Evolutionary conservation across 2,329 filamentous ascomycete species (phyloP).

Genomic region (Penicillium sp.): DNA sequence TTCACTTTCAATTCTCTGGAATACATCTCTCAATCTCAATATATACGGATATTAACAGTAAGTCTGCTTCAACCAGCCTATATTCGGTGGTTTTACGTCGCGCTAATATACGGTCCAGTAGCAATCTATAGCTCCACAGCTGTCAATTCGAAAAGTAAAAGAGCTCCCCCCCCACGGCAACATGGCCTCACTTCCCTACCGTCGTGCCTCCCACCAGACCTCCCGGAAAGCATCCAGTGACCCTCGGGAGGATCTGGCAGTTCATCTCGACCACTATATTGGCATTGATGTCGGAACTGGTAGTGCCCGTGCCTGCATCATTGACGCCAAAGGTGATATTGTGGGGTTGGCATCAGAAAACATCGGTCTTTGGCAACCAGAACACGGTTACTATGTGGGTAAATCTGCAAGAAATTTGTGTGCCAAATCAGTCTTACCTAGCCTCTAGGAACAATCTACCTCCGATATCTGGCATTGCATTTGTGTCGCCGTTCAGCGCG

Average conservation of each 20-base stretch:
- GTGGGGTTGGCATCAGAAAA: constrained; percentile 68
- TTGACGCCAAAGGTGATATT: constrained; percentile 88
- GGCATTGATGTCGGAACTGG: constrained; percentile 97
- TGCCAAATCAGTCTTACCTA: constrained; percentile 4
- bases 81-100: background rate
- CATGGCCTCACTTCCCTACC: constrained; percentile 38
- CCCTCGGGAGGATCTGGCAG: constrained; percentile 57
- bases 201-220: constrained; percentile 33
- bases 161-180: background rate
- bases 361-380: constrained; percentile 77
- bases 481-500: constrained; percentile 80
- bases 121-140: background rate
- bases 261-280: constrained; percentile 64
- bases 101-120: background rate
- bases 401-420: background rate
- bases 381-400: constrained; percentile 70
- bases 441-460: constrained; percentile 86
- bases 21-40: background rate
- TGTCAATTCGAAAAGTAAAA: background rate
- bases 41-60: background rate
- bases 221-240: constrained; percentile 44
- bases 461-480: constrained; percentile 96
- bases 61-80: background rate
- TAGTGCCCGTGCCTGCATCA: constrained; percentile 91
- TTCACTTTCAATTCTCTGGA: background rate